Conservation (phyloP, 169 alveolate species). For the Toxoplasma gondii region DNA sequence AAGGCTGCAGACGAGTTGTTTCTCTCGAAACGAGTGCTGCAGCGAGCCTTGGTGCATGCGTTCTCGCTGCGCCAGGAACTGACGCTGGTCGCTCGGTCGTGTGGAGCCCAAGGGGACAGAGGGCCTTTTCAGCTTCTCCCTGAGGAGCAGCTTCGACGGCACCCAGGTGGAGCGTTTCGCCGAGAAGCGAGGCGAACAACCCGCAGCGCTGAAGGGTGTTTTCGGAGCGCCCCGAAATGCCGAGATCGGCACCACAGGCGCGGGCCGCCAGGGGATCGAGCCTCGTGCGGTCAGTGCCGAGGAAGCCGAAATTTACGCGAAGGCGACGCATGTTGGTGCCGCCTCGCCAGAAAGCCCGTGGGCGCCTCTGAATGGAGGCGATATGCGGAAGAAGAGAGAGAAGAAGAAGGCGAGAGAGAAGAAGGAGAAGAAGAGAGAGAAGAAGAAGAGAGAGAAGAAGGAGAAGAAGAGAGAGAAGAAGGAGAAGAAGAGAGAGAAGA, state of each 20-base stretch:
- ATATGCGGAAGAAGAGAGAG: neutral
- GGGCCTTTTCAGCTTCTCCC: neutral
- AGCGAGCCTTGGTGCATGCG: neutral
- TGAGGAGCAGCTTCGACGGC: neutral
- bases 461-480: neutral
- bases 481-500: no score
- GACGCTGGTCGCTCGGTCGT: neutral
- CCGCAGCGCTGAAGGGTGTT: neutral
- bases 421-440: neutral
- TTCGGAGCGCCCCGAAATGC: no score
- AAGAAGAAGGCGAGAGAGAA: neutral
- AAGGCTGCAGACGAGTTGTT: neutral
- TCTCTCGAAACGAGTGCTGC: conserved; percentile 24
- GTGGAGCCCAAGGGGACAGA: neutral
- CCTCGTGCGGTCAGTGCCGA: neutral
- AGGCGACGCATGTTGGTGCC: neutral
- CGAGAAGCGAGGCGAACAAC: neutral
- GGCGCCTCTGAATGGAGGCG: neutral
- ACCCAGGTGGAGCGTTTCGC: neutral
- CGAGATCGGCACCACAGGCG: neutral
- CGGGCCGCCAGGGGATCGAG: neutral
- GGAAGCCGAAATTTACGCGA: neutral
- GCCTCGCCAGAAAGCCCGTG: neutral
- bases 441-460: neutral
- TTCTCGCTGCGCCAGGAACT: conserved; percentile 20